Percentiles rank a stretch among this genome's conserved stretches.
Evolutionary conservation across 2,329 filamentous ascomycete species (phyloP).

Genomic region (Orbilia quercus): DNA sequence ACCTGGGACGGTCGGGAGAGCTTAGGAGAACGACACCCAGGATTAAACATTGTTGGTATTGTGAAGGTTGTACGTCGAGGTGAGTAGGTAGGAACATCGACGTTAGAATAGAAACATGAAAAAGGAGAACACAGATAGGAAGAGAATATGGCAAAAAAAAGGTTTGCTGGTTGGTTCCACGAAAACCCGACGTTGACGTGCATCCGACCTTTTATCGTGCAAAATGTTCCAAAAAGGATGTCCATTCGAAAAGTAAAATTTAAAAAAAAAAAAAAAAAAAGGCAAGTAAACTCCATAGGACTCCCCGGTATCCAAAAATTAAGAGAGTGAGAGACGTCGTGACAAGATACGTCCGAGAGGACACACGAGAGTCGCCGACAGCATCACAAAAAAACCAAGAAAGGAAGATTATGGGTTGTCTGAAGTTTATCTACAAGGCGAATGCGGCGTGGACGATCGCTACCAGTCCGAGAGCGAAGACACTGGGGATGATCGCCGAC

Average conservation of each 20-base stretch:
- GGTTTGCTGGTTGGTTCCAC: conserved; percentile 14
- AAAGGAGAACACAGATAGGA: neutral
- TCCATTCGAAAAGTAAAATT: conserved; percentile 1
- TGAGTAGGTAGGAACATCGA: conserved; percentile 37
- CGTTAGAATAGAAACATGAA: conserved; percentile 34
- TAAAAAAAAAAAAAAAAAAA: conserved; percentile 7
- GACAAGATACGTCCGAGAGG: neutral
- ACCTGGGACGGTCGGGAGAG: conserved; percentile 1
- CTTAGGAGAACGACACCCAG: conserved; percentile 12
- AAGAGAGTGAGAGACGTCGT: neutral
- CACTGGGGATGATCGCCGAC: conserved; percentile 33
- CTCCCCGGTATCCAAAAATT: conserved; percentile 43
- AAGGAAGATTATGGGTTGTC: conserved; percentile 20
- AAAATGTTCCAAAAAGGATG: conserved; percentile 11
- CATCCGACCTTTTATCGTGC: conserved; percentile 12
- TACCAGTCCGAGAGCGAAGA: conserved; percentile 42
- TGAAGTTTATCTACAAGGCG: conserved; percentile 44
- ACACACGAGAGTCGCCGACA: neutral
- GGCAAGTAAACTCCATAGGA: conserved; percentile 50
- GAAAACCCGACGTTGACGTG: neutral
- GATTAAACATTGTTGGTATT: conserved; percentile 54
- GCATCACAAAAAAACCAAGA: conserved; percentile 2
- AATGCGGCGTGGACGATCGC: conserved; percentile 42
- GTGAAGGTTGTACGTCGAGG: conserved; percentile 39
- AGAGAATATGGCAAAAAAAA: neutral